Conservation (phyloP, 805 yeast genomes). For the Kregervanrija pseudodelftensis region DNA sequence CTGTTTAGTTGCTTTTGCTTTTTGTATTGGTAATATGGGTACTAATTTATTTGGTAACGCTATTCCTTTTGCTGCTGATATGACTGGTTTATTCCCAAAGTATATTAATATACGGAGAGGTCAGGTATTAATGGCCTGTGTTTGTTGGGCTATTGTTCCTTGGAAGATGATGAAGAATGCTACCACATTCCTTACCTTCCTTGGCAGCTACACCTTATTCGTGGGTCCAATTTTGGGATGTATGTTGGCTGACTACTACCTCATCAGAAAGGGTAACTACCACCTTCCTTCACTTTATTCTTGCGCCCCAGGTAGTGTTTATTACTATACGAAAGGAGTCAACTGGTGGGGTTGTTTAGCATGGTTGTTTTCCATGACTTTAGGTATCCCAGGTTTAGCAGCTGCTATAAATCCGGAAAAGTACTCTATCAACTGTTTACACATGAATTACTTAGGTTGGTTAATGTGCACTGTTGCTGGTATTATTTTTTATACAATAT, state of each 20-base stretch:
- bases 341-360: slow-evolving; percentile 15
- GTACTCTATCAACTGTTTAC: too few species aligned
- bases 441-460: too few species aligned
- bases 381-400: slow-evolving; percentile 25
- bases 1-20: slow-evolving; percentile 39
- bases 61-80: slow-evolving; percentile 43
- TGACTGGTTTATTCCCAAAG: slow-evolving; percentile 40
- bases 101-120: slow-evolving; percentile 41
- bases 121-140: slow-evolving; percentile 30
- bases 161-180: slow-evolving; percentile 34
- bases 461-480: slow-evolving; percentile 4
- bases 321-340: slow-evolving; percentile 24
- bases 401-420: slow-evolving; percentile 1
- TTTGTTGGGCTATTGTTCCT: slow-evolving; percentile 33
- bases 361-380: slow-evolving; percentile 9
- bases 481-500: slow-evolving; percentile 9
- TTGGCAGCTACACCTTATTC: slow-evolving; percentile 28
- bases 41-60: slow-evolving; percentile 34
- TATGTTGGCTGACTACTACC: slow-evolving; percentile 32
- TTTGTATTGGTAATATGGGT: slow-evolving; percentile 32
- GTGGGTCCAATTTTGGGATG: slow-evolving; percentile 34
- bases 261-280: slow-evolving; percentile 33
- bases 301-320: slow-evolving; percentile 23
- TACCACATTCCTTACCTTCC: slow-evolving; percentile 26
- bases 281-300: slow-evolving; percentile 34